These are phyloP conservation scores for Rhynchosporium agropyri DNA, from an alignment of 2,329 filamentous ascomycete species.

Conservation along the genomic window DNA sequence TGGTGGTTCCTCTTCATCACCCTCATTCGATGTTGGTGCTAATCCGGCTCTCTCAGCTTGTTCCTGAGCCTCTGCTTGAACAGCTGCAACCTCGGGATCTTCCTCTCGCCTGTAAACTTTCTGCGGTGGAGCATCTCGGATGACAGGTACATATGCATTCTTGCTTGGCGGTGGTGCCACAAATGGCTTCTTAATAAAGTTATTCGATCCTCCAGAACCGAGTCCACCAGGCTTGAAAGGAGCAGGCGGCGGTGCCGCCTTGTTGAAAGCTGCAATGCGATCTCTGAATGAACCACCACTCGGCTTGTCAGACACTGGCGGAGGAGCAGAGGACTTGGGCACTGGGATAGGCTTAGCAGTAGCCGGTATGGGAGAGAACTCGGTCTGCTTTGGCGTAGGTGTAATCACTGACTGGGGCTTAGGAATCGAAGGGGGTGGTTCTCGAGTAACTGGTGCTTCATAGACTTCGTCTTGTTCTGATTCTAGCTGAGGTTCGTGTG, in stretches of 20 bases:
- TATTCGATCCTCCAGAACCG: slow-evolving; percentile 57
- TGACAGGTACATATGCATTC: slow-evolving; percentile 83
- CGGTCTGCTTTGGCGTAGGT: slow-evolving; percentile 41
- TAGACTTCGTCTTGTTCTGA: slow-evolving; percentile 45
- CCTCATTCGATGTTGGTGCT: slow-evolving; percentile 49
- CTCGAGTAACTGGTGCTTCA: slow-evolving; percentile 42
- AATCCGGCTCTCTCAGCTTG: slow-evolving; percentile 71
- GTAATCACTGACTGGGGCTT: slow-evolving; percentile 45
- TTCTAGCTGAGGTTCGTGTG: slow-evolving; percentile 44
- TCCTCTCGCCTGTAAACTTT: slow-evolving; percentile 87
- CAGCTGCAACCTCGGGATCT: slow-evolving; percentile 71
- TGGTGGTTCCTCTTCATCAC: slow-evolving; percentile 74
- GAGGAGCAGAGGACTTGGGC: slow-evolving; percentile 49
- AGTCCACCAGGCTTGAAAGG: slow-evolving; percentile 81
- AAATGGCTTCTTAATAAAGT: slow-evolving; percentile 95
- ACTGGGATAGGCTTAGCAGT: slow-evolving; percentile 34
- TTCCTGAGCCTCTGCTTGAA: slow-evolving; percentile 66
- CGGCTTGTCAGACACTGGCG: slow-evolving; percentile 75
- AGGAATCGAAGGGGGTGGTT: slow-evolving; percentile 40
- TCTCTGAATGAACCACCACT: slow-evolving; percentile 81
- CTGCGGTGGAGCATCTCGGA: slow-evolving; percentile 68
- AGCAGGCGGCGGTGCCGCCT: slow-evolving; percentile 80
- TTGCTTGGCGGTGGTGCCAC: slow-evolving; percentile 92
- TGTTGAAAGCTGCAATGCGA: slow-evolving; percentile 97
- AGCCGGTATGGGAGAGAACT: slow-evolving; percentile 42